Conservation (phyloP, 2,329 filamentous ascomycete genomes). For the Aspergillus eucalypticola region DNA sequence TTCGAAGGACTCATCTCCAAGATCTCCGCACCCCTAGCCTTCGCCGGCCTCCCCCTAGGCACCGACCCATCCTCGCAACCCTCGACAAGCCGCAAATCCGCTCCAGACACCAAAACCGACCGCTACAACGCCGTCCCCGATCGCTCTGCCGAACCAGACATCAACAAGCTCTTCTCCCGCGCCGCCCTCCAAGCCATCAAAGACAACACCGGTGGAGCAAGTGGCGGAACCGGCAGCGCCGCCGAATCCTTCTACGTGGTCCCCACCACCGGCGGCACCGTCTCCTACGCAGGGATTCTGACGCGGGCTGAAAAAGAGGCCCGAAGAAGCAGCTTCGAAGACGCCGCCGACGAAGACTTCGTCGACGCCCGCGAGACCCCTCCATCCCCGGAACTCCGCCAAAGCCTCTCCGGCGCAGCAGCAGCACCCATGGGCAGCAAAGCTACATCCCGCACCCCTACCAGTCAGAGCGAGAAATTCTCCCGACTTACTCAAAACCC, state of each 20-base stretch:
- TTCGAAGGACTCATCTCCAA: conserved; percentile 87
- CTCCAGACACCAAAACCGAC: conserved; percentile 40
- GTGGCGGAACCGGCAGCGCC: conserved; percentile 57
- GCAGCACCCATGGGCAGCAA: conserved; percentile 29
- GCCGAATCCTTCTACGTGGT: conserved; percentile 88
- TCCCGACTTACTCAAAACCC: conserved; percentile 36
- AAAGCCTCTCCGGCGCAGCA: conserved; percentile 43
- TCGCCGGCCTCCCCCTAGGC: conserved; percentile 82
- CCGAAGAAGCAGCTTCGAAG: conserved; percentile 53
- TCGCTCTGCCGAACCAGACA: conserved; percentile 65
- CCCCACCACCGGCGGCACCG: conserved; percentile 84
- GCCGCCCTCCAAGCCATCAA: conserved; percentile 79
- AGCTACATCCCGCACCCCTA: conserved; percentile 8
- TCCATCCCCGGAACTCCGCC: conserved; percentile 49
- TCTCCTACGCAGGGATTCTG: conserved; percentile 89
- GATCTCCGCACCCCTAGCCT: conserved; percentile 86
- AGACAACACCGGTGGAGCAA: conserved; percentile 54
- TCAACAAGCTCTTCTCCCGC: conserved; percentile 79
- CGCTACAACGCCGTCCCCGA: conserved; percentile 43
- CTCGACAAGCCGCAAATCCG: conserved; percentile 32
- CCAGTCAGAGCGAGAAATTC: conserved; percentile 26
- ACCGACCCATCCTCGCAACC: conserved; percentile 38
- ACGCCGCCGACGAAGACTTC: conserved; percentile 78
- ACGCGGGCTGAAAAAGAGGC: conserved; percentile 51
- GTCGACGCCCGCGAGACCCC: conserved; percentile 78